Evolutionary conservation across 805 yeast genomes (phyloP), one percentile per base, ranked within the genome.

Genomic region (Kluyveromyces siamensis): DNA sequence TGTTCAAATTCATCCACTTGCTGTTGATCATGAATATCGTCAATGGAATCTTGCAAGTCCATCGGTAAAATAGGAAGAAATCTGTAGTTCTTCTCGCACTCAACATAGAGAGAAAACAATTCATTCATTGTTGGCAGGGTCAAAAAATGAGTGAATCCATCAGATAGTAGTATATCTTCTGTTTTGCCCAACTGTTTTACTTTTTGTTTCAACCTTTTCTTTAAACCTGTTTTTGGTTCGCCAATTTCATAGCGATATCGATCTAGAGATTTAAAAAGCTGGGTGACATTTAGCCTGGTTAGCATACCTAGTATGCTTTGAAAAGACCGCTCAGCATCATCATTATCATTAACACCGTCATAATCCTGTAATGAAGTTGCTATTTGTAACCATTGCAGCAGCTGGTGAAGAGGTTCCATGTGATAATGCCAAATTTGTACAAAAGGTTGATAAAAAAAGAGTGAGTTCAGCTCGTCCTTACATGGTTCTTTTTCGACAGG

Each of bases 311-410:
- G 61, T 8, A 86, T 77, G 11, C 74, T 71, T 8, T 75, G 73
- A 46, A 86, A 72, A 37, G 81, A 70, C 48, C 83, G 89, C 49
- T 81, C 84, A 50, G 79, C 81, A 17, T 8, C 19, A 14, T 21
- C 30, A 27, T 14, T 25, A 16, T 27, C 27, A 36, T 27, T 14
- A 27, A 8, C 36, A 14, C 30, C 44, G 10, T 41, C 37, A 27
- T 41, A 16, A 8, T 36, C 27, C 16, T 75, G 75, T 41, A 90
- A 68, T 13, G 84, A 79, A 0, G 95, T 79, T 64, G 88, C 79
- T 40, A 91, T 84, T 64, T 90, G 98, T 45, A 90, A 68, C 91
- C 96, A 91, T 64, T 91, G 96, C 48, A 91, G 69, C 27, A 91
- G 66, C 63, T 91, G 90, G 46, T 84, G 77, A 0, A 85, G 72